Evolutionary conservation across 2,329 filamentous ascomycete species (phyloP).

Genomic region (Rachicladosporium sp.): DNA sequence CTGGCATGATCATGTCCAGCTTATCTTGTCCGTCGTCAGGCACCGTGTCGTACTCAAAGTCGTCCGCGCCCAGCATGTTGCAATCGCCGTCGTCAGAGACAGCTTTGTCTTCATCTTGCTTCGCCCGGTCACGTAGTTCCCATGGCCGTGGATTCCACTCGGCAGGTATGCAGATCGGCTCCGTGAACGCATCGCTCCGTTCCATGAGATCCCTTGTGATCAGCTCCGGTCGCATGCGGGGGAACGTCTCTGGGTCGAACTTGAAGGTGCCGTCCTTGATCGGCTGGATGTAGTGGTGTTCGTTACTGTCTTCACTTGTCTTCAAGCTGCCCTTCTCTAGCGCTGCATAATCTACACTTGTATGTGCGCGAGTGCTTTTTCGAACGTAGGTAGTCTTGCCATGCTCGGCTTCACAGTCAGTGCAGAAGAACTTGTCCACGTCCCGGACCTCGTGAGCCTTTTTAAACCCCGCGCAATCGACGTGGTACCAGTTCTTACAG

Average conservation of each 20-base stretch:
- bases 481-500: slow-evolving; percentile 58
- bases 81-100: slow-evolving; percentile 13
- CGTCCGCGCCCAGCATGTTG: slow-evolving; percentile 17
- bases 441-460: slow-evolving; percentile 51
- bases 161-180: slow-evolving; percentile 55
- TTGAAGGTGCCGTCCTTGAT: slow-evolving; percentile 53
- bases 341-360: slow-evolving; percentile 57
- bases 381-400: slow-evolving; percentile 55
- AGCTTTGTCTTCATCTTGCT: slow-evolving; percentile 1
- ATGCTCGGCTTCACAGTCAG: slow-evolving; percentile 44
- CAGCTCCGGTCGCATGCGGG: slow-evolving; percentile 50
- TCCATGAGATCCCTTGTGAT: slow-evolving; percentile 53
- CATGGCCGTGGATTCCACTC: slow-evolving; percentile 45
- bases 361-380: slow-evolving; percentile 53
- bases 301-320: slow-evolving; percentile 49
- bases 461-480: slow-evolving; percentile 53
- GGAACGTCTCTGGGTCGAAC: slow-evolving; percentile 50
- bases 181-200: slow-evolving; percentile 48
- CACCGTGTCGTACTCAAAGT: slow-evolving; percentile 37
- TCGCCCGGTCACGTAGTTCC: slow-evolving; percentile 6
- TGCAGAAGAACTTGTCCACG: slow-evolving; percentile 57
- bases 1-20: slow-evolving; percentile 56
- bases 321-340: slow-evolving; percentile 55
- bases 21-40: slow-evolving; percentile 51
- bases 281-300: slow-evolving; percentile 56